phyloP scores from a whole-genome alignment of 768 basidiomycete genomes.

The Leccinum olivaceopallidum region DNA sequence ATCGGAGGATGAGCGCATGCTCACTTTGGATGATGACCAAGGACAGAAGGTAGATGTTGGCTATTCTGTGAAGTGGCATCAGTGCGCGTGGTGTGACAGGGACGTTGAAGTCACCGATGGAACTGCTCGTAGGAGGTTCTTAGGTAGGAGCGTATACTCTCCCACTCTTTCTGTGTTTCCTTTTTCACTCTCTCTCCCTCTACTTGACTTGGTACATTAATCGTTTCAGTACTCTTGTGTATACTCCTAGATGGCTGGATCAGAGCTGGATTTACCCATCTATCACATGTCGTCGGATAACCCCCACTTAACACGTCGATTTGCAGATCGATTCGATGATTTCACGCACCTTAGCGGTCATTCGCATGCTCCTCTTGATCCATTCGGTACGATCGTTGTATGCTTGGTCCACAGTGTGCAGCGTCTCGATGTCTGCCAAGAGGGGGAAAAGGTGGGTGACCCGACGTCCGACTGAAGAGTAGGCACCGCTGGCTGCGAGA shows the following conservation, averaged over 20 bases:
- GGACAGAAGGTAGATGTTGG: conserved; percentile 89
- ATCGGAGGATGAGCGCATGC: conserved; percentile 17
- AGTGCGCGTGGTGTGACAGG: background rate
- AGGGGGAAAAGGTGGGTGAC: too few relatives aligned
- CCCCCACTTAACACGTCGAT: conserved; percentile 52
- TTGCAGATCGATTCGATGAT: conserved; percentile 39
- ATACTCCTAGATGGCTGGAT: conserved; percentile 90
- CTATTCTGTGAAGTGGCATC: conserved; percentile 50
- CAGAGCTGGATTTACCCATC: conserved; percentile 98
- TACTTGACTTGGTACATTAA: conserved; percentile 44
- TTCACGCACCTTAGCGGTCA: conserved; percentile 64
- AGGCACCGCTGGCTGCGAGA: too few relatives aligned
- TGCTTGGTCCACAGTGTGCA: conserved; percentile 85
- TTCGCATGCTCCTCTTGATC: conserved; percentile 88
- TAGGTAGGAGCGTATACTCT: conserved; percentile 52
- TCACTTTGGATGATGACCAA: conserved; percentile 77
- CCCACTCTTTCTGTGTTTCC: background rate
- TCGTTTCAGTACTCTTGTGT: conserved; percentile 88
- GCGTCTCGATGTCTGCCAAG: conserved; percentile 70
- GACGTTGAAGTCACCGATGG: conserved; percentile 54
- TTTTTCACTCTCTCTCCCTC: background rate
- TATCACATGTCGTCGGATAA: conserved; percentile 34
- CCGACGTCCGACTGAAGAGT: conserved; percentile 5
- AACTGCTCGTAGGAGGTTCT: conserved; percentile 95
- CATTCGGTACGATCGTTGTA: conserved; percentile 83